Percentiles rank a stretch among this genome's conserved stretches.
These are phyloP conservation scores for Dunaliella primolecta DNA, from an alignment of 139 green algal species.

Conservation along the genomic window DNA sequence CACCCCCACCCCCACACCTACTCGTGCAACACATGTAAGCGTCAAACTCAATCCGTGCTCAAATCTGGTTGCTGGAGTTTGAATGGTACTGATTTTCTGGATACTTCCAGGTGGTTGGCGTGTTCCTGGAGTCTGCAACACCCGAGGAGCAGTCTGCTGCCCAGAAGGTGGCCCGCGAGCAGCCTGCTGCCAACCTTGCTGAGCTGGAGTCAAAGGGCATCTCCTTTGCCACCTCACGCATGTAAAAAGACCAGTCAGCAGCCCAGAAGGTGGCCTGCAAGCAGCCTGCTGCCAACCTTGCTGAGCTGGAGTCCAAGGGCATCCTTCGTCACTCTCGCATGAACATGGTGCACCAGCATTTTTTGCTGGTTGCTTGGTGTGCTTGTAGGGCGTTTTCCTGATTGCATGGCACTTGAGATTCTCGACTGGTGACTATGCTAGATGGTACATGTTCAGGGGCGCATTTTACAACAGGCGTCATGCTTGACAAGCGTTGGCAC, in stretches of 20 bases:
- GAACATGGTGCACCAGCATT: background rate
- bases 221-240: background rate
- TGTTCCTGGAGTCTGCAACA: slow-evolving; percentile 12
- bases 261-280: slow-evolving; percentile 23
- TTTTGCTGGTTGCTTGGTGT: background rate
- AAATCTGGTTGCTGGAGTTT: background rate
- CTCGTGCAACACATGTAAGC: background rate
- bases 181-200: slow-evolving; percentile 1
- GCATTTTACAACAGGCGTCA: no score
- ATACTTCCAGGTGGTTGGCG: slow-evolving; percentile 11
- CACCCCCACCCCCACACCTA: background rate
- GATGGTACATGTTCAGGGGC: no score
- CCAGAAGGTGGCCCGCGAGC: slow-evolving; percentile 27
- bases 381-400: no score
- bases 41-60: background rate
- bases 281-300: slow-evolving; percentile 10
- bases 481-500: no score
- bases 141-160: slow-evolving; percentile 2
- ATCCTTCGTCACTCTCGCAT: background rate
- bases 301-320: slow-evolving; percentile 1
- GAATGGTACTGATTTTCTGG: background rate
- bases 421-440: no score
- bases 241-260: background rate
- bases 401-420: no score
- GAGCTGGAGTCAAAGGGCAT: slow-evolving; percentile 5